Base-by-base conservation (phyloP, 2,329 filamentous ascomycete species). In the Arthrinium phaeospermum region DNA sequence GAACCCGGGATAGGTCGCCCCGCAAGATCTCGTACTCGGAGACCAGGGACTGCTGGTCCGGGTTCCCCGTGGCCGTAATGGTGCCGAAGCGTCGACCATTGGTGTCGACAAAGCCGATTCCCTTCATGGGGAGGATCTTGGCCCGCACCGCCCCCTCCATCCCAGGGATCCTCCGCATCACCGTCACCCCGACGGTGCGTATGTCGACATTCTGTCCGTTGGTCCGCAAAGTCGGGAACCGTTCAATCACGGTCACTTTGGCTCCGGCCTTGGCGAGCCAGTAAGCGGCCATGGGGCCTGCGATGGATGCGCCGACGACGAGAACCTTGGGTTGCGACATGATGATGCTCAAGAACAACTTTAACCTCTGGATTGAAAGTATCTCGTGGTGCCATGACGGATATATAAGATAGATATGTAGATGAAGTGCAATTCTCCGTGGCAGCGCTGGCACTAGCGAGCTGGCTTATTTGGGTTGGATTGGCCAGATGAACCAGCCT, bases 21-120 rank as follows among this genome's bases (percentile, higher is more conserved):
- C 89, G 82, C 83, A 91, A 87, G 67, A 91, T 87, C 80, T 91
- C 90, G 73, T 84, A 90, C 71, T 91, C 89, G 72, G 84, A 86
- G 0, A 86, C 88, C 30, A 89, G 78, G 8, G 79, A 80, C 76
- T 88, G 86, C 45, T 75, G 76, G 0, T 85, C 84, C 68, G 82
- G 79, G 2, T 84, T 85, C 0, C 83, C 79, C 70, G 81, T 84
- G 46, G 80, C 80, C 27, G 77, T 76, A 57, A 88, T 81, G 5
- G 77, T 80, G 16, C 85, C 88, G 53, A 79, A 78, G 4, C 76
- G 71, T 0, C 76, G 79, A 70, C 85, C 84, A 0, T 78, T 72
- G 0, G 74, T 72, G 75, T 89, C 82, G 34, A 90, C 82, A 24
- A 89, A 75, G 46, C 82, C 75, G 1, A 88, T 41, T 4, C 89